Evolutionary conservation across 257 asterid species (phyloP), one percentile per base, ranked within the genome.

Genomic region (Leptodermis oblonga): DNA sequence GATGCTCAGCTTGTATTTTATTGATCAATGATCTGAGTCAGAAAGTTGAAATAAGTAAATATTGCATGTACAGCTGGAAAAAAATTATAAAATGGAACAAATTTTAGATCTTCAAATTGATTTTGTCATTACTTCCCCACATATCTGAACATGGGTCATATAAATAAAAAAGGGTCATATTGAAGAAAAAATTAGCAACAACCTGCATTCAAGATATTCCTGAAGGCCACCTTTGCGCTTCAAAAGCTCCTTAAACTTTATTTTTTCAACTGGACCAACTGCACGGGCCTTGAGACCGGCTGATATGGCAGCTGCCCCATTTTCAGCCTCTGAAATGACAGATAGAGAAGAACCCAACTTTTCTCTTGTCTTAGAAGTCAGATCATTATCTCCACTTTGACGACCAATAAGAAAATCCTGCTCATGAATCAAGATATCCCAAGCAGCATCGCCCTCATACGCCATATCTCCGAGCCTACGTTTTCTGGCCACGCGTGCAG

Each of bases 201-300:
- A 94, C 99, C 99, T 88, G 98, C 95, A 86, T 77, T 92, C 86
- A 79, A 94, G 81, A 82, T 89, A 94, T 77, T 91, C 98, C 79
- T 87, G 97, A 71, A 87, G 86, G 59, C 99, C 99, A 65, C 95
- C 96, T 89, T 87, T 94, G 82, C 90, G 96, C 84, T 88, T 91
- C 80, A 94, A 70, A 53, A 88, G 84, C 75, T 94, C 99, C 84
- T 84, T 94, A 72, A 94, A 94, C 80, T 84, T 91, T 30, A 94
- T 83, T 82, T 87, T 89, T 83, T 94, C 99, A 48, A 94, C 83
- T 34, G 97, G 93, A 62, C 92, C 83, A 78, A 81, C 89, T 22
- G 89, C 93, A 75, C 86, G 90, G 74, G 97, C 97, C 85, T 80
- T 94, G 61, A 94, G 82, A 63, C 99, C 99, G 52, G 84, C 95